These are phyloP conservation scores for Xylaria sp. DNA, from an alignment of 2,329 filamentous ascomycete species.

Conservation along the genomic window DNA sequence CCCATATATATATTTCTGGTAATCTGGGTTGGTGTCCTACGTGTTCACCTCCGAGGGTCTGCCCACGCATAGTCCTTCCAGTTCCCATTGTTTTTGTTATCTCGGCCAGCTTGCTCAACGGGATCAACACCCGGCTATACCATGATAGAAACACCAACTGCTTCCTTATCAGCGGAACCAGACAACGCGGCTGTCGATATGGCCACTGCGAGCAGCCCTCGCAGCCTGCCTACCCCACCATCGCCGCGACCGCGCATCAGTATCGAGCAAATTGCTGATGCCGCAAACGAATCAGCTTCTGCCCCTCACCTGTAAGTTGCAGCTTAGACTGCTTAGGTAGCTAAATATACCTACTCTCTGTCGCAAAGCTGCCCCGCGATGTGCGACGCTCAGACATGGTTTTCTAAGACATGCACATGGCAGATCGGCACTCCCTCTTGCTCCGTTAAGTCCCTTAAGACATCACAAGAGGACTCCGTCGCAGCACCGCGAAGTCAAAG, in stretches of 20 bases:
- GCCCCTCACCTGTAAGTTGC: conserved; percentile 56
- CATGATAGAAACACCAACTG: conserved; percentile 40
- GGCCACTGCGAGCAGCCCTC: conserved; percentile 27
- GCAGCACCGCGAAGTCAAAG: conserved; percentile 68
- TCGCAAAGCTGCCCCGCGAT: conserved; percentile 20
- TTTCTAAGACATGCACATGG: conserved; percentile 34
- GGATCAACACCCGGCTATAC: conserved; percentile 7
- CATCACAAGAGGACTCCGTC: conserved; percentile 69
- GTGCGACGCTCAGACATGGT: conserved; percentile 7
- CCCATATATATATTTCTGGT: neutral
- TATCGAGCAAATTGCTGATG: conserved; percentile 50
- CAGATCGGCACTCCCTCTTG: conserved; percentile 58
- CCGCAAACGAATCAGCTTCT: conserved; percentile 48
- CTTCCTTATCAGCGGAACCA: conserved; percentile 28
- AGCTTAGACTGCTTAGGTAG: conserved; percentile 49
- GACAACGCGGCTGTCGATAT: conserved; percentile 19
- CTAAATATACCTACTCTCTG: conserved; percentile 17
- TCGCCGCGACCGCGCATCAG: conserved; percentile 55
- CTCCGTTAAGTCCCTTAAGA: conserved; percentile 62
- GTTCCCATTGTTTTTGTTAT: conserved; percentile 1
- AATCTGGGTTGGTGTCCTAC: neutral
- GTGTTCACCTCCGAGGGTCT: neutral
- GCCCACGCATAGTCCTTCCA: neutral
- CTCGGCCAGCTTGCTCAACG: conserved; percentile 18
- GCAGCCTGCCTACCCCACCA: conserved; percentile 42